Evolutionary conservation across 2,329 filamentous ascomycete species (phyloP).

Genomic region (Sporothrix pseudoabietina): DNA sequence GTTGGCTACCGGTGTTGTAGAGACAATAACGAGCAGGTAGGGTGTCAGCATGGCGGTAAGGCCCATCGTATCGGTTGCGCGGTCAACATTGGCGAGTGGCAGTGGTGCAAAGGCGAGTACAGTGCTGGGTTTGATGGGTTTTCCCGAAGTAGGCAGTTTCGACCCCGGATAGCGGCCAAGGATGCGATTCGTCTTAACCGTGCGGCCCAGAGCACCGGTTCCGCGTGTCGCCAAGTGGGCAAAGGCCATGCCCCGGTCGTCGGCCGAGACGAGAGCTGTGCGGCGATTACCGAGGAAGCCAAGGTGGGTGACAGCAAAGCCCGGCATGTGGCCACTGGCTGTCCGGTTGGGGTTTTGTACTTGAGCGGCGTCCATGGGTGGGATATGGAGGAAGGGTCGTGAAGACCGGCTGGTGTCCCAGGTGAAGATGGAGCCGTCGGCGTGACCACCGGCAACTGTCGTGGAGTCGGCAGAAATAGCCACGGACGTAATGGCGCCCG

Average conservation of each 20-base stretch:
- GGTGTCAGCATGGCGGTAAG: slow-evolving; percentile 94
- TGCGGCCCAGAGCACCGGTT: slow-evolving; percentile 79
- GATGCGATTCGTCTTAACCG: slow-evolving; percentile 86
- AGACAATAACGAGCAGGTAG: slow-evolving; percentile 93
- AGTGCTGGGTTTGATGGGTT: slow-evolving; percentile 84
- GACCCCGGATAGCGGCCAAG: slow-evolving; percentile 85
- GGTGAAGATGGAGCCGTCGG: slow-evolving; percentile 88
- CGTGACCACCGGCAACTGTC: slow-evolving; percentile 87
- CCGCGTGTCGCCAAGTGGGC: slow-evolving; percentile 93
- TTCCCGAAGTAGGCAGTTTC: slow-evolving; percentile 53
- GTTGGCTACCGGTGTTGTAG: slow-evolving; percentile 92
- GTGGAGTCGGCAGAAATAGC: slow-evolving; percentile 93
- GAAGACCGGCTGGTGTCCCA: slow-evolving; percentile 88
- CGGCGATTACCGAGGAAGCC: slow-evolving; percentile 92
- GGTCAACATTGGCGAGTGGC: slow-evolving; percentile 91
- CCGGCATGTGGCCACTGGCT: slow-evolving; percentile 79
- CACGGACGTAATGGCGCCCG: slow-evolving; percentile 80
- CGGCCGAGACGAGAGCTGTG: slow-evolving; percentile 91
- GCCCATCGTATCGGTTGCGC: slow-evolving; percentile 82
- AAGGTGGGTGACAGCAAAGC: slow-evolving; percentile 80
- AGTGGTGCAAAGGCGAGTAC: slow-evolving; percentile 89
- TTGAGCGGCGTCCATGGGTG: slow-evolving; percentile 69
- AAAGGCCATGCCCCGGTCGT: slow-evolving; percentile 96
- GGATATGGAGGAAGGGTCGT: slow-evolving; percentile 84
- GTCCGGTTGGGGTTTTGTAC: slow-evolving; percentile 59